Percentiles rank a stretch among this genome's conserved stretches.
Evolutionary conservation across 495 filamentous ascomycete species (phyloP).

Genomic region (Choiromyces venosus): DNA sequence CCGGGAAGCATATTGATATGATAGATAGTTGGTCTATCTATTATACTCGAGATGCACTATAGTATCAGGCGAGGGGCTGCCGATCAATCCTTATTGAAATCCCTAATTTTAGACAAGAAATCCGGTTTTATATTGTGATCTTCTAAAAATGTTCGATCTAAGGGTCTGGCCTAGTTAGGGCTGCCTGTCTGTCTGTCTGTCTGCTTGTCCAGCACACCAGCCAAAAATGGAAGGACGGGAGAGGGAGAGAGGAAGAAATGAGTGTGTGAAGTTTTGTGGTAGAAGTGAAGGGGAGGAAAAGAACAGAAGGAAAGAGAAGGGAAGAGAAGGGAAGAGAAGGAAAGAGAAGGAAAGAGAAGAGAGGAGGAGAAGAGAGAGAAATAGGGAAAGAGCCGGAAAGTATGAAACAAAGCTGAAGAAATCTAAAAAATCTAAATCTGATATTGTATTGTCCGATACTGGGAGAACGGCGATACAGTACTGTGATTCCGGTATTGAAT

Average conservation of each 20-base stretch:
- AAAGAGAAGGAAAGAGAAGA: no score
- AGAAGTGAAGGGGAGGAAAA: background rate
- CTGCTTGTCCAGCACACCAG: background rate
- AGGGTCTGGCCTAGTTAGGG: background rate
- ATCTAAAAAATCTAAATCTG: no score
- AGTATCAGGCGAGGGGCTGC: background rate
- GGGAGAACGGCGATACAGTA: no score
- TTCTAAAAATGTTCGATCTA: background rate
- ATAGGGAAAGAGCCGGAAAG: no score
- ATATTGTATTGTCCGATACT: no score
- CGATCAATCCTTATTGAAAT: background rate
- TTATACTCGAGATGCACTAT: background rate
- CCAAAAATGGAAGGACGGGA: no score
- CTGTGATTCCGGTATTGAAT: no score
- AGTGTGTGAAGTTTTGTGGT: background rate
- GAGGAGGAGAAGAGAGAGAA: no score
- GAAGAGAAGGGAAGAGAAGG: background rate
- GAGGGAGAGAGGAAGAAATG: background rate
- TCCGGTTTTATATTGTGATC: background rate
- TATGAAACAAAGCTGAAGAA: no score
- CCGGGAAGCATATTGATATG: no score
- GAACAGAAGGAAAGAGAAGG: background rate
- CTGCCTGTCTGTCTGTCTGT: no score
- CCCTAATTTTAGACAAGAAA: background rate
- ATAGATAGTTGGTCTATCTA: background rate